Conservation (phyloP, 1,284 basidiomycete species). For the Microbotryum intermedium region DNA sequence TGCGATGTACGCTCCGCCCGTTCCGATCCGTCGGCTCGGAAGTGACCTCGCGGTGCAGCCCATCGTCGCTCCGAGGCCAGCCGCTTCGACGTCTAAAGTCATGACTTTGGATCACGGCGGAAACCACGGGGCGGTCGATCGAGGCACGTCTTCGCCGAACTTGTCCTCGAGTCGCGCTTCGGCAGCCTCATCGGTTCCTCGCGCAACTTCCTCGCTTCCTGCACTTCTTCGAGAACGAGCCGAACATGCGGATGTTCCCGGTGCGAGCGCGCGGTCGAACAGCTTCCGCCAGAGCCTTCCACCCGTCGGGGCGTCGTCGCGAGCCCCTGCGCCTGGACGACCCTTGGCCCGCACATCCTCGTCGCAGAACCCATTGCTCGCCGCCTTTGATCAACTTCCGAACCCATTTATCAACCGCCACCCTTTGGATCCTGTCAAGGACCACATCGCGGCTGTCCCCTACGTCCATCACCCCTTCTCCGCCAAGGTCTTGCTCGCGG, state of each 20-base stretch:
- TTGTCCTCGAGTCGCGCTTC: too few species aligned
- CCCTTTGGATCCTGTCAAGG: slow-evolving; percentile 25
- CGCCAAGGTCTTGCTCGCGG: slow-evolving; percentile 43
- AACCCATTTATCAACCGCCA: slow-evolving; percentile 17
- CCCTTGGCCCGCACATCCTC: neutral
- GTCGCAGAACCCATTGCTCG: slow-evolving; percentile 4
- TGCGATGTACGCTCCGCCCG: slow-evolving; percentile 19
- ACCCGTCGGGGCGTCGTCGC: neutral
- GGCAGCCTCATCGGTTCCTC: too few species aligned
- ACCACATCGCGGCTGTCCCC: neutral
- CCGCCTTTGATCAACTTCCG: slow-evolving; percentile 16
- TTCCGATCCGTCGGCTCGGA: slow-evolving; percentile 3
- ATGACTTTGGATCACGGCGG: too few species aligned
- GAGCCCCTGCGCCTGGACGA: neutral
- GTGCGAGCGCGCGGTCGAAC: neutral
- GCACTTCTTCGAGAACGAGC: neutral
- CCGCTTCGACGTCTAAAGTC: too few species aligned
- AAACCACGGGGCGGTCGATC: too few species aligned
- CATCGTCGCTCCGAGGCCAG: too few species aligned
- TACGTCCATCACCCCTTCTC: slow-evolving; percentile 36
- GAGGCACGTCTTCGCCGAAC: too few species aligned
- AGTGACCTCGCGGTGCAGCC: neutral
- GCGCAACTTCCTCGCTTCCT: too few species aligned
- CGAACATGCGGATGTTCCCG: neutral
- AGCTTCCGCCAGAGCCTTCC: neutral